Evolutionary conservation across 2,329 filamentous ascomycete species (phyloP).

Genomic region (Stenocarpella maydis): DNA sequence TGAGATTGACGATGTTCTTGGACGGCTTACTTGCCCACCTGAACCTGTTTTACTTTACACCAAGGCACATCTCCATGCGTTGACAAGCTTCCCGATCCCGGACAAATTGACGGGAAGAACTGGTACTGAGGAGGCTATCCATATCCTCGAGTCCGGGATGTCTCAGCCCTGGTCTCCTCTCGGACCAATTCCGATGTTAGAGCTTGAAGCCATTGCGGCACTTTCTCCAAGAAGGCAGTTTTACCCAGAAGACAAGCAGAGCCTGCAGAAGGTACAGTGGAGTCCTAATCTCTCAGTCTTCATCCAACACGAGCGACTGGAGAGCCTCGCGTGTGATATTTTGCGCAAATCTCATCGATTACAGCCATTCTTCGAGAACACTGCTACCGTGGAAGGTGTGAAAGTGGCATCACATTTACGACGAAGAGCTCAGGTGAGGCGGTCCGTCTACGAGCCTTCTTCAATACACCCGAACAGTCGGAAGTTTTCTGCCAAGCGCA

Average conservation of each 20-base stretch:
- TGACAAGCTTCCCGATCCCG: conserved; percentile 64
- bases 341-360: conserved; percentile 44
- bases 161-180: conserved; percentile 59
- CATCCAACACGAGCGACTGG: conserved; percentile 50
- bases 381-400: not conserved
- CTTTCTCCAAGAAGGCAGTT: conserved; percentile 46
- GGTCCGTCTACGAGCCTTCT: conserved; percentile 35
- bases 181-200: rapidly evolving
- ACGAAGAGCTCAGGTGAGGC: conserved; percentile 11
- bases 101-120: conserved; percentile 67
- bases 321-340: conserved; percentile 43
- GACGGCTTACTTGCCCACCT: conserved; percentile 63
- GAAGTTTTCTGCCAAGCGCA: rapidly evolving
- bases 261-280: conserved; percentile 49
- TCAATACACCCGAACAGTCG: not conserved
- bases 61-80: conserved; percentile 67
- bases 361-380: conserved; percentile 35
- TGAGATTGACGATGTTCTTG: conserved; percentile 61
- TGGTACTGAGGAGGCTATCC: conserved; percentile 67
- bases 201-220: conserved; percentile 39
- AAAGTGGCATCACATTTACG: not conserved
- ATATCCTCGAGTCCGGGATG: conserved; percentile 56
- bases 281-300: conserved; percentile 41
- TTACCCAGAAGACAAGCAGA: conserved; percentile 47
- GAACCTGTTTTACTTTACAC: conserved; percentile 63